Evolutionary conservation across 2,329 filamentous ascomycete genomes (phyloP).

Genomic region (Paraphaeosphaeria sporulosa): DNA sequence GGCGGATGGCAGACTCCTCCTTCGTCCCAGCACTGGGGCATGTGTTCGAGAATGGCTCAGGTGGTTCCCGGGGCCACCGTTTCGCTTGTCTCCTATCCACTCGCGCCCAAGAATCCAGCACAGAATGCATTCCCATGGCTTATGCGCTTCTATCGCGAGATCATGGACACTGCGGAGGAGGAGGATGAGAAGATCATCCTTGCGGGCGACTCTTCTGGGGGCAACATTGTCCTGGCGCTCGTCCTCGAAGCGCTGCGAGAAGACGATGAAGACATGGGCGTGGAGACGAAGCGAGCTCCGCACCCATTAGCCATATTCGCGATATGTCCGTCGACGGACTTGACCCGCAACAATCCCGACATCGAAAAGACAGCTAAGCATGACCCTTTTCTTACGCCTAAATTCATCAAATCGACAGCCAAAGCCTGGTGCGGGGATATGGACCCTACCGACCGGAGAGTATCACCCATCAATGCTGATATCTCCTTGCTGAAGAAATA

Average conservation of each 20-base stretch:
- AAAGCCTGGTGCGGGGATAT: conserved; percentile 52
- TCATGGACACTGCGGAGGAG: conserved; percentile 51
- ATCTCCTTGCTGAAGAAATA: conserved; percentile 49
- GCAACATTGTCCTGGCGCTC: conserved; percentile 59
- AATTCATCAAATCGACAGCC: conserved; percentile 53
- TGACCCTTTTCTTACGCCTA: conserved; percentile 57
- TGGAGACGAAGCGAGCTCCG: conserved; percentile 17
- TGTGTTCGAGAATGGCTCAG: conserved; percentile 56
- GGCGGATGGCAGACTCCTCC: conserved; percentile 65
- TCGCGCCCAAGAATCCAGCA: conserved; percentile 63
- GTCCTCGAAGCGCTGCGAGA: conserved; percentile 49
- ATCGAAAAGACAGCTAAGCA: conserved; percentile 50
- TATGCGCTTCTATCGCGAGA: conserved; percentile 52
- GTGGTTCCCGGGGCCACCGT: conserved; percentile 53
- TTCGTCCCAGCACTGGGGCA: conserved; percentile 60
- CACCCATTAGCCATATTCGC: conserved; percentile 52
- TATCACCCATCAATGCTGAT: conserved; percentile 59
- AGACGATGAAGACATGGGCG: conserved; percentile 23
- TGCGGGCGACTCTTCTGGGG: conserved; percentile 64
- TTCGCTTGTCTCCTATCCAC: conserved; percentile 60
- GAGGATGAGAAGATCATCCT: conserved; percentile 56
- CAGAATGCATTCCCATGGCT: conserved; percentile 58
- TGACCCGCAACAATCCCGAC: conserved; percentile 56
- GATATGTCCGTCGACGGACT: conserved; percentile 60
- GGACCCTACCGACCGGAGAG: conserved; percentile 53